Percentiles rank a stretch among this genome's conserved stretches.
phyloP scores from a whole-genome alignment of 1,139 yeast genomes.

The Suhomyces bolitotheri region DNA sequence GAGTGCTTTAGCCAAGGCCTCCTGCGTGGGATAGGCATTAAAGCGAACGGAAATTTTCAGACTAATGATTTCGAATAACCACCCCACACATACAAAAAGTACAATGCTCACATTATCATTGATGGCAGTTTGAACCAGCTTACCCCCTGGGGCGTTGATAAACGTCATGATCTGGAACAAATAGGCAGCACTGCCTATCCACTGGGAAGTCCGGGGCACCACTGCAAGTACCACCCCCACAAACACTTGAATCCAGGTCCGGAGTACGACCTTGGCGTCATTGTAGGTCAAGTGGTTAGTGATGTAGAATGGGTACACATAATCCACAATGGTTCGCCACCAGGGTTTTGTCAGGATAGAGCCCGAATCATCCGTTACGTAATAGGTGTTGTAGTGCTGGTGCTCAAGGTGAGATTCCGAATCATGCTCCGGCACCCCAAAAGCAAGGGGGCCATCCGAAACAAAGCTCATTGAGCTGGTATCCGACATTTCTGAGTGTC shows the following conservation, averaged over 20 bases:
- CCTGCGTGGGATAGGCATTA: constrained; percentile 27
- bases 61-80: constrained; percentile 29
- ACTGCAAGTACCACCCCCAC: constrained; percentile 26
- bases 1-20: constrained; percentile 19
- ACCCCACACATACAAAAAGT: constrained; percentile 22
- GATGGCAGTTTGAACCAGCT: constrained; percentile 23
- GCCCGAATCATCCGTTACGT: not conserved
- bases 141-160: constrained; percentile 31
- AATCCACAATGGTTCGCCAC: constrained; percentile 17
- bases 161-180: constrained; percentile 32
- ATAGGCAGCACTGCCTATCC: constrained; percentile 36
- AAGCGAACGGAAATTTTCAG: constrained; percentile 28
- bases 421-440: not conserved
- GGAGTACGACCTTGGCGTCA: constrained; percentile 27
- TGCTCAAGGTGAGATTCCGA: constrained; percentile 1
- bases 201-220: constrained; percentile 26
- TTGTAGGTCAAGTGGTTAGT: constrained; percentile 28
- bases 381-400: not conserved
- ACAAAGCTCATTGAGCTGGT: not conserved
- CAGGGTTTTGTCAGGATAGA: constrained; percentile 7
- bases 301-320: constrained; percentile 27
- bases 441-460: constrained; percentile 1
- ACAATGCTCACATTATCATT: constrained; percentile 20
- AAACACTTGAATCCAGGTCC: constrained; percentile 36
- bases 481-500: too few relatives aligned